Evolutionary conservation across 106 monocot genomes (phyloP).

Genomic region (Gastrodia elata): DNA sequence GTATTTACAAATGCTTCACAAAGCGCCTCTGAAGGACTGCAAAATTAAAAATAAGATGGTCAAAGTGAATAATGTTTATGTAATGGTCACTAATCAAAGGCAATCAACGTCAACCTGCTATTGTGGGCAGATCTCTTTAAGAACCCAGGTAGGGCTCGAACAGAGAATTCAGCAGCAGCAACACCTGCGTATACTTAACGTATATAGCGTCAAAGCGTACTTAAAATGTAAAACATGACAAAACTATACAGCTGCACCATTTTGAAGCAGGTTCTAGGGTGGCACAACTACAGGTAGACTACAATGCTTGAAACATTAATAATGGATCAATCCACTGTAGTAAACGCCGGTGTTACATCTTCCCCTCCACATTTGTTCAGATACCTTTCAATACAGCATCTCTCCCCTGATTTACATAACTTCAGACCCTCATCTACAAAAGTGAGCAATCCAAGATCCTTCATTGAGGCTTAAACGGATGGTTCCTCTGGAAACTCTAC

Average conservation of each 20-base stretch:
- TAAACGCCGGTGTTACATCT: too few species aligned
- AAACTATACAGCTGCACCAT: neutral
- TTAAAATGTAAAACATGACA: neutral
- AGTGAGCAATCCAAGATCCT: too few species aligned
- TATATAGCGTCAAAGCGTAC: neutral
- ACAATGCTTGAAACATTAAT: too few species aligned
- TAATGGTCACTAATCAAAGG: neutral
- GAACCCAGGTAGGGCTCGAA: conserved; percentile 68
- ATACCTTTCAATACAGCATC: too few species aligned
- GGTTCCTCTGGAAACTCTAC: too few species aligned
- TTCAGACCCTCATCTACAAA: too few species aligned
- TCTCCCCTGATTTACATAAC: too few species aligned
- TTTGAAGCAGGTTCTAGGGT: neutral
- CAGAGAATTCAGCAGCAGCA: conserved; percentile 95
- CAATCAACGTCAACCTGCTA: conserved; percentile 26
- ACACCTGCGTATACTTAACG: conserved; percentile 37
- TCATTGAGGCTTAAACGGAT: too few species aligned
- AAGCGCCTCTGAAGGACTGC: conserved; percentile 76
- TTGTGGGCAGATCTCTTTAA: conserved; percentile 29
- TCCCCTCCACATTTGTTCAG: too few species aligned
- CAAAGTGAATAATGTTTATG: neutral
- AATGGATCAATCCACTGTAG: too few species aligned
- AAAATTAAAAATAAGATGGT: conserved; percentile 12
- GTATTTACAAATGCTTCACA: conserved; percentile 74
- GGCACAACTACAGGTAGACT: neutral